phyloP scores from a whole-genome alignment of 1,139 yeast species.

The Yamadazyma sp. region DNA sequence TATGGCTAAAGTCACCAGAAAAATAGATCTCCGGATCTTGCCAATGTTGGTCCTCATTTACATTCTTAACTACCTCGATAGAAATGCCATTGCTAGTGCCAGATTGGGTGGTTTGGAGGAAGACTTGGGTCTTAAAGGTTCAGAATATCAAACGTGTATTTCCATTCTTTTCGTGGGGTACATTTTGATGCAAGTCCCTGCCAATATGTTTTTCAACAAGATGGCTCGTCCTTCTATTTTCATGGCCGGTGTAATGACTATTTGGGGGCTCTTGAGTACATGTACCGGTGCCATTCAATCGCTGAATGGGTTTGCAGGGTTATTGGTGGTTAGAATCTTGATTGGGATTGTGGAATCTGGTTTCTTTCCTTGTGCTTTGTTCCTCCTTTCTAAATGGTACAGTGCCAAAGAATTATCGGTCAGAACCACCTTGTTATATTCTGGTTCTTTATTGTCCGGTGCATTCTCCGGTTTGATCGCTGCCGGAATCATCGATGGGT shows the following conservation, averaged over 20 bases:
- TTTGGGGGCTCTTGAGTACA: constrained; percentile 54
- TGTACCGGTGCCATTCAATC: constrained; percentile 25
- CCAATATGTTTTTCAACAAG: constrained; percentile 49
- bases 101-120: constrained; percentile 56
- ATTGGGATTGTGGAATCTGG: constrained; percentile 63
- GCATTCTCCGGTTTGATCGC: constrained; percentile 79
- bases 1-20: constrained; percentile 43
- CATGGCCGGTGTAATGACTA: constrained; percentile 49
- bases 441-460: constrained; percentile 73
- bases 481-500: constrained; percentile 40
- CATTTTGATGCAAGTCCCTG: constrained; percentile 59
- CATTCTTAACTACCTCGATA: constrained; percentile 55
- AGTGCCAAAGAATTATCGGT: constrained; percentile 47
- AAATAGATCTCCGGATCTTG: constrained; percentile 53
- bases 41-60: constrained; percentile 57
- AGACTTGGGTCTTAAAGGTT: constrained; percentile 49
- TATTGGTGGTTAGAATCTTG: constrained; percentile 48
- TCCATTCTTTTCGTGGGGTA: constrained; percentile 63
- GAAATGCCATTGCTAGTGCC: constrained; percentile 64
- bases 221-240: constrained; percentile 52
- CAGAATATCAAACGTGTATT: constrained; percentile 55
- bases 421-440: constrained; percentile 58
- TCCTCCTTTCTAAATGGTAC: constrained; percentile 51
- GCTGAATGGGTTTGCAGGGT: constrained; percentile 36
- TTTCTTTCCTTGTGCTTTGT: constrained; percentile 54